Evolutionary conservation across 805 yeast species (phyloP), one percentile per base, ranked within the genome.

Genomic region (Hanseniaspora meyeri): DNA sequence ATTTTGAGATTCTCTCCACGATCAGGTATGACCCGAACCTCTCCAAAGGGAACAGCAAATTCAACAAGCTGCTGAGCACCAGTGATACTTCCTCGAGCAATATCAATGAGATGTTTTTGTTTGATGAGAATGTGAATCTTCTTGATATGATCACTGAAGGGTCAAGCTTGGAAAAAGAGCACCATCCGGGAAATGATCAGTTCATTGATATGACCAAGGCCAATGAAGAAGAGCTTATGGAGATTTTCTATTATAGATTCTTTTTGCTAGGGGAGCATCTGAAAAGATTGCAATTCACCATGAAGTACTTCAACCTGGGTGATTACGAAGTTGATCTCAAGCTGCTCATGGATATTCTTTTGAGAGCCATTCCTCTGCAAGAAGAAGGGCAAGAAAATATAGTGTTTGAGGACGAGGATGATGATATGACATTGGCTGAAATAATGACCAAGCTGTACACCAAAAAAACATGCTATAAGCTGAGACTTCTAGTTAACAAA

Each of bases 11-110:
- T 16, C 68, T 87, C 32, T 77, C 89, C 42, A 82, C 95, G 1
- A 75, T 88, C 40, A 72, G 96, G 51, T 88, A 83, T 64, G 95
- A 87, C 61, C 91, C 95, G 1, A 61, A 65, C 10, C 66, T 85
- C 53, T 49, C 66, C 2, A 31, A 9, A 4, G 49, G 55, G n/a
- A 43, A 16, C 17, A 4, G 20, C 17, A 43, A 51, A 24, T 43
- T 51, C n/a, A 14, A 34, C 37, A 31, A 29, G 34, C 32, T 19
- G 34, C n/a, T 51, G 27, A 62, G 60, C 47, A 36, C 51, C 16
- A 45, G 47, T 19, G 24, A 34, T 14, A 9, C 36, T 5, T 9
- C n/a, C 7, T 12, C 12, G 17, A 24, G 4, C 32, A 42, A 24
- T 17, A 42, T 42, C 4, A 31, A 42, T 14, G 39, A 37, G 4